These are phyloP conservation scores for Aspergillus panamensis DNA, from an alignment of 495 filamentous ascomycete species.

Conservation along the genomic window DNA sequence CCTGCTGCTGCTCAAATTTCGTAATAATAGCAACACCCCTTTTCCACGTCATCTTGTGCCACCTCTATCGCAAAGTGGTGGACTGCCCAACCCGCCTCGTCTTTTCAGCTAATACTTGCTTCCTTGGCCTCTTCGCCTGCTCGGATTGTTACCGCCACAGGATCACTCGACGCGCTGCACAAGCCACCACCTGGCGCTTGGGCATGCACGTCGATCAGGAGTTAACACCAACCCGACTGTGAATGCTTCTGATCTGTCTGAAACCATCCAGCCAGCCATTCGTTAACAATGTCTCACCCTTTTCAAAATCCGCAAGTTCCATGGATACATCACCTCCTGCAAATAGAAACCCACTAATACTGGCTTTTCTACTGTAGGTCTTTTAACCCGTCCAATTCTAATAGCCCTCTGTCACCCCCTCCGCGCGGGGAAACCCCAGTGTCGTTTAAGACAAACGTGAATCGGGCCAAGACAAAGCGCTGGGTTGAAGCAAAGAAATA, in stretches of 20 bases:
- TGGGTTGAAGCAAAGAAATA: slow-evolving; percentile 89
- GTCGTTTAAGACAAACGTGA: slow-evolving; percentile 75
- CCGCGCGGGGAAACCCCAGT: slow-evolving; percentile 40
- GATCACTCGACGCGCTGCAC: neutral
- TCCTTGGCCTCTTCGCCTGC: neutral
- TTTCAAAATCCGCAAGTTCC: slow-evolving; percentile 25
- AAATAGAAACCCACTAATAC: neutral
- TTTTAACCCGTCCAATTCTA: slow-evolving; percentile 20
- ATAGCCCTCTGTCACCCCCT: slow-evolving; percentile 33
- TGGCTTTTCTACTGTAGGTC: slow-evolving; percentile 13
- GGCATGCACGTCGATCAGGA: slow-evolving; percentile 6
- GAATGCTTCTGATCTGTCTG: slow-evolving; percentile 3
- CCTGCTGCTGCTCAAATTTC: neutral
- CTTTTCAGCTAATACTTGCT: slow-evolving; percentile 6
- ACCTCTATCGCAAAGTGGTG: neutral
- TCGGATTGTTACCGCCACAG: neutral
- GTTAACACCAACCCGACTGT: neutral
- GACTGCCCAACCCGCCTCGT: neutral
- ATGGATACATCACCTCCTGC: neutral
- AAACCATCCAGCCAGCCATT: neutral
- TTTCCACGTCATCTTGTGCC: slow-evolving; percentile 11
- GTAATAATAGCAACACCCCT: neutral
- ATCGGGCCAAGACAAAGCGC: slow-evolving; percentile 85
- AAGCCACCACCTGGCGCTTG: slow-evolving; percentile 3
- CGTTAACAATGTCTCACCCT: slow-evolving; percentile 20